Conservation (phyloP, 2,329 filamentous ascomycete species). For the Teratosphaeria viscida region DNA sequence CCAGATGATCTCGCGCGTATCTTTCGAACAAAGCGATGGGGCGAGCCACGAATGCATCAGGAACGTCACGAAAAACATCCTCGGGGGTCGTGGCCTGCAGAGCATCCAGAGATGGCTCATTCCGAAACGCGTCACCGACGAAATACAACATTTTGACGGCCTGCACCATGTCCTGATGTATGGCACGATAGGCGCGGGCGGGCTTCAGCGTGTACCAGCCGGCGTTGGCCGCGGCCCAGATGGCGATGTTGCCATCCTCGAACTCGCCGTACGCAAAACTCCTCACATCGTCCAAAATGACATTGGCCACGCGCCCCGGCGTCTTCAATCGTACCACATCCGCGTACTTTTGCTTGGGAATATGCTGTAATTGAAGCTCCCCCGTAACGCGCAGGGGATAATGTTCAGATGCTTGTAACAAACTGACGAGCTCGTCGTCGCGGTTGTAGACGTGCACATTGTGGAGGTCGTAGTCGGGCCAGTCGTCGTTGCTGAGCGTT, state of each 20-base stretch:
- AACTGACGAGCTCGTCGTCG: conserved; percentile 34
- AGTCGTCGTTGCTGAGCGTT: conserved; percentile 37
- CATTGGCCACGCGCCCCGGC: conserved; percentile 22
- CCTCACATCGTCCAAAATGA: conserved; percentile 43
- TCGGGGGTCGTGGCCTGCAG: too few relatives aligned
- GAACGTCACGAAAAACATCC: too few relatives aligned
- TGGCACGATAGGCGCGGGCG: conserved; percentile 43
- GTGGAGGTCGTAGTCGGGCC: conserved; percentile 51
- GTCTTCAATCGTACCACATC: background rate
- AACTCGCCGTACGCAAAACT: conserved; percentile 41
- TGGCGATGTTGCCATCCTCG: conserved; percentile 45
- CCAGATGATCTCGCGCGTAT: conserved; percentile 17
- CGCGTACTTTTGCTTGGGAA: conserved; percentile 1
- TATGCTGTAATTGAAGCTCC: conserved; percentile 36
- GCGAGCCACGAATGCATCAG: conserved; percentile 3
- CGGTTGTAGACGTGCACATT: conserved; percentile 45
- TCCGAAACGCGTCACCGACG: conserved; percentile 46
- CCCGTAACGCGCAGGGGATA: conserved; percentile 55
- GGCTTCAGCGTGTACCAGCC: conserved; percentile 62
- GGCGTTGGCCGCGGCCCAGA: conserved; percentile 55
- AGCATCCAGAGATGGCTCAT: background rate
- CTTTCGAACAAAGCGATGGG: conserved; percentile 31
- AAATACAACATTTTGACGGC: conserved; percentile 56
- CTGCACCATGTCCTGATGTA: conserved; percentile 51
- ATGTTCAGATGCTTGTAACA: conserved; percentile 49